Evolutionary conservation across 192 early-diverging fungal species (phyloP), one percentile per base, ranked within the genome.

Genomic region (Linnemannia exigua): DNA sequence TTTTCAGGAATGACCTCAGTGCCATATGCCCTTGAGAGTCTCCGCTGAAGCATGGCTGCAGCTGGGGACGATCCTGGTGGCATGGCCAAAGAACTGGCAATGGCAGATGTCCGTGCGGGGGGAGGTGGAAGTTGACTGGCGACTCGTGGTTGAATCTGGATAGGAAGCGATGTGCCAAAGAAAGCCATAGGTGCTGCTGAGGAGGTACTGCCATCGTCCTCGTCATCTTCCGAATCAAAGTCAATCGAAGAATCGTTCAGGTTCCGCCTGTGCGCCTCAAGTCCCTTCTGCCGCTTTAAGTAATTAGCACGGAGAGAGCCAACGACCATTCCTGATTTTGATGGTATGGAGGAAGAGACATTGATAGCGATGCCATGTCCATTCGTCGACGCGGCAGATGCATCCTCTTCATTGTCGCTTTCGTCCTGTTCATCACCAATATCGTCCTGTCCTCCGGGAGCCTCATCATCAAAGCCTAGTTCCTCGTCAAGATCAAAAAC

Each of bases 401-500:
- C 46, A n/a, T 37, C 48, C 12, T 50, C 67, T 20, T 37, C 66
- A 15, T 51, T 50, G 17, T 51, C 67, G 2, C 58, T 31, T 25
- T 63, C 58, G 28, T 31, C 58, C 58, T 31, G 58, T 0, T 72
- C 69, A 16, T 35, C 36, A 22, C 80, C 80, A 33, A 35, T 35
- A 22, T 75, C 79, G 48, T 35, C 38, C 58, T 12, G 58, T 63
- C 12, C 28, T 11, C 28, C 58, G 25, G 28, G 8, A 31, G 35
- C 74, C 7, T 80, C 77, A 2, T 73, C 75, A 37, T 77, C 78
- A 20, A 86, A 77, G 52, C 84, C 84, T 15, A 86, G 75, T 19
- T 86, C 84, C 25, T 86, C 84, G 22, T 86, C 84, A 51, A 86
- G 58, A 47, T 86, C 84, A 69, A 86, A 86, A 2, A 86, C 84